Evolutionary conservation across 83 land plant species (phyloP), one percentile per base, ranked within the genome.

Genomic region (Picea engelmannii): DNA sequence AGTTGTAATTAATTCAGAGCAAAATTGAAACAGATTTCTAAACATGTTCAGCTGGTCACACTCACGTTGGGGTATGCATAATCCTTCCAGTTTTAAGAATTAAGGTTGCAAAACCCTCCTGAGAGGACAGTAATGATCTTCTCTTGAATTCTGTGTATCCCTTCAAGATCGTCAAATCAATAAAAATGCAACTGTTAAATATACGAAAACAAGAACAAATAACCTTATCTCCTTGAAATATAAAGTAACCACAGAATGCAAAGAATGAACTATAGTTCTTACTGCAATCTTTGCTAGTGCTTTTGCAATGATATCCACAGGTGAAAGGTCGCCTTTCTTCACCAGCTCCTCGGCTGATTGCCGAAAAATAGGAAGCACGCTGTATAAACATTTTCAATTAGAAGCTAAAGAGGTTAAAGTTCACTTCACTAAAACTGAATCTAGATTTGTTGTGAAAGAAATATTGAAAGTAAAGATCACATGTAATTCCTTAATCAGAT

Each of bases 201-300:
- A 58, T 12, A 44, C 47, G 25, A 73, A 20, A 5, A n/a, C 13
- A 23, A 16, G 7, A 23, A n/a, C 9, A 10, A 20, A 13, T 9
- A 55, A 55, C 59, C 59, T 55, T 18, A 71, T 20, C 35, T 44
- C 11, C 24, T 7, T 21, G 6, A 0, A 23, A 8, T 52, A 23
- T 13, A 55, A 76, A 76, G 42, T 4, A 20, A 27, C 67, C 12
- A 60, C 17, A 75, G 13, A 16, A 38, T 5, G 25, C 27, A 55
- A 62, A 62, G 23, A 8, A 7, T 35, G 13, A 38, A 66, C 31
- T 18, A 4, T 12, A 70, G 6, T 59, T 74, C 98, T 87, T 86
- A 96, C 99, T 40, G 94, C 89, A 78, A 92, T 89, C 84, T 93
- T 95, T 23, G 99, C 99, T 58, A 97, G 90, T 23, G 99, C 99